Evolutionary conservation across 352 stramenopile species (phyloP), one percentile per base, ranked within the genome.

Genomic region (Saprolegnia parasitica): DNA sequence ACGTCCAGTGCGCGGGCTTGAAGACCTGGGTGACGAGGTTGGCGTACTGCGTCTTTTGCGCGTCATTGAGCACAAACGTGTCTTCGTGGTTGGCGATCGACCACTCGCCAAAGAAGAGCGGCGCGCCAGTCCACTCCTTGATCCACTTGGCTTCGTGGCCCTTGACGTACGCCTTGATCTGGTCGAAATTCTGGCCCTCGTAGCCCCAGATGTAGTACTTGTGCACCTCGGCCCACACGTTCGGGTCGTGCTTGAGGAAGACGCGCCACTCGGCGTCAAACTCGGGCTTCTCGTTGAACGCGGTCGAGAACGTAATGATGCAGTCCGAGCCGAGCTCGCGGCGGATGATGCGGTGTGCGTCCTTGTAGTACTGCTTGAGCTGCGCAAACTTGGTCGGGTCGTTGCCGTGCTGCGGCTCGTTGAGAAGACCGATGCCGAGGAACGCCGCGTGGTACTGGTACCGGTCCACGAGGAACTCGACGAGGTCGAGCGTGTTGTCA

Each of bases 181-280:
- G 26, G 26, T 67, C 32, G 4, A 56, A 35, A 23, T 35, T 62
- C 18, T 46, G 46, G 47, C 52, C 39, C 52, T 80, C 77, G 39
- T 70, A 74, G n/a, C 77, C 77, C 71, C 73, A 80, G 26, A 73
- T 76, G 49, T 76, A 78, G 58, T 80, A 82, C 65, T 75, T 72
- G 58, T 82, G 77, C 75, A 75, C 79, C 37, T 78, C 77, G 60
- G 70, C 39, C 77, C 74, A 80, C n/a, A 80, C 71, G 67, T 80
- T 60, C 24, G 52, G 52, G 35, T 60, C 52, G 35, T 60, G 24
- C 52, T 60, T 60, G 24, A 60, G 35, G 35, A 60, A 60, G 24
- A 15, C 16, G 24, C 35, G 52, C 52, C 52, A 60, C 35, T 21
- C 52, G 24, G 11, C 16, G 24, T 60, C 24, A 24, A 21, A 60